Base-by-base conservation (phyloP, 2,329 filamentous ascomycete genomes). In the Incumbomyces lentus region DNA sequence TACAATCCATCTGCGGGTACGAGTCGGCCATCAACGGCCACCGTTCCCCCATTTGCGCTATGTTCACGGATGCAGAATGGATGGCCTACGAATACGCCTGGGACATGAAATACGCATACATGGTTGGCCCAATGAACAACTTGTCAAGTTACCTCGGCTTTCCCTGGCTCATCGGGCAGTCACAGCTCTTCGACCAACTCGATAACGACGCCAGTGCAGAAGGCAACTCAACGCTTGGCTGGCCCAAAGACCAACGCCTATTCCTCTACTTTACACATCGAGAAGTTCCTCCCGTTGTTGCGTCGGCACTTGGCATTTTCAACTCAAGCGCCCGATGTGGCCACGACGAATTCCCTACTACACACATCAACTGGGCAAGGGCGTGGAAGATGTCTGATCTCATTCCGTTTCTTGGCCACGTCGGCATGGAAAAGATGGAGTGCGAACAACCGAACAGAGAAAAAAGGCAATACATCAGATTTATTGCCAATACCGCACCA, bases 1-100 rank as follows among this genome's bases (percentile, higher is more conserved):
- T 84, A 41, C 79, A 79, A 0, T 83, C 84, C 54, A 68, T 84
- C n/a, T 86, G 81, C 54, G 81, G 79, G 3, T 85, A 82, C 49
- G 81, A 86, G 56, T 78, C 74, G 2, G 81, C 84, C 55, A 82
- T 84, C 52, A 77, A 70, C 0, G 80, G 81, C 1, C 64, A 63
- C 1, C 60, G 76, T 3, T 82, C 77, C 3, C 76, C 79, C 0
- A 84, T 77, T 66, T 84, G 81, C 58, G 66, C 67, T 40, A 66
- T 81, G 13, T 79, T 82, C 55, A 79, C 72, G 2, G 68, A 81
- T 33, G 66, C 75, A 2, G 81, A 84, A 59, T 69, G 82, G 45
- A 65, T 73, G 22, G 64, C 74, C 54, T 84, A 84, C 53, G 78
- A 83, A 55, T 84, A 84, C 59, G 69, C 72, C 2, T 78, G 84